These are phyloP conservation scores for Raphanus raphanistrum DNA, from an alignment of 345 rosid genomes.

Conservation along the genomic window DNA sequence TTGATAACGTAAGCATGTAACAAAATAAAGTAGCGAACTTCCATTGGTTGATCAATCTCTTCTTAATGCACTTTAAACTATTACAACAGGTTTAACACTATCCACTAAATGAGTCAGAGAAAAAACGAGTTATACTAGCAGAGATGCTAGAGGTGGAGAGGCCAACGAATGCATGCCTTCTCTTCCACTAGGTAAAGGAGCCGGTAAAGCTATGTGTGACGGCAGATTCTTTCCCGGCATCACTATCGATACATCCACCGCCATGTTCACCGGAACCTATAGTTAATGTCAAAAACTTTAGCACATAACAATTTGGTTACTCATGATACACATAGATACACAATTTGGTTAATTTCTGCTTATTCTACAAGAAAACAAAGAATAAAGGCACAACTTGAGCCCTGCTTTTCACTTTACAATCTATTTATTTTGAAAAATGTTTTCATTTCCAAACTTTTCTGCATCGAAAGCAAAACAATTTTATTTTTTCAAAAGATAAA, in stretches of 20 bases:
- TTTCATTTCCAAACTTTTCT: not conserved
- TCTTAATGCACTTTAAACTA: not conserved
- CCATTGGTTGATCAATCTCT: not conserved
- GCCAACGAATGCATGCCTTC: slow-evolving; percentile 64
- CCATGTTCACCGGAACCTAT: slow-evolving; percentile 47
- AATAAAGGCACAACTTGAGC: not conserved
- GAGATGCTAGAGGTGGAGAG: slow-evolving; percentile 43
- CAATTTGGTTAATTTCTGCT: not conserved
- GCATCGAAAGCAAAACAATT: slow-evolving; percentile 21
- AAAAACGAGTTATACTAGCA: not conserved
- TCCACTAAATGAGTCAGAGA: slow-evolving; percentile 17
- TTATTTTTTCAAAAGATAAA: not conserved
- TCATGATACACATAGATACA: not conserved
- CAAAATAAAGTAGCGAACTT: not conserved
- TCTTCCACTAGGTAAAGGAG: slow-evolving; percentile 82
- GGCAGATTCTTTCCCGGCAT: slow-evolving; percentile 86
- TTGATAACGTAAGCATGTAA: not conserved
- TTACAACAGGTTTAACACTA: slow-evolving; percentile 1
- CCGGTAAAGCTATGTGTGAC: slow-evolving; percentile 76
- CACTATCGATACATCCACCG: slow-evolving; percentile 68
- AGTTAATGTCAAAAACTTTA: not conserved
- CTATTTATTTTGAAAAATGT: not conserved
- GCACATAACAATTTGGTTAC: not conserved
- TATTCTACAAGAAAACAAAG: not conserved
- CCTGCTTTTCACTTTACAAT: slow-evolving; percentile 26